phyloP scores from a whole-genome alignment of 2,329 filamentous ascomycete species.

The Diaporthe sp. region DNA sequence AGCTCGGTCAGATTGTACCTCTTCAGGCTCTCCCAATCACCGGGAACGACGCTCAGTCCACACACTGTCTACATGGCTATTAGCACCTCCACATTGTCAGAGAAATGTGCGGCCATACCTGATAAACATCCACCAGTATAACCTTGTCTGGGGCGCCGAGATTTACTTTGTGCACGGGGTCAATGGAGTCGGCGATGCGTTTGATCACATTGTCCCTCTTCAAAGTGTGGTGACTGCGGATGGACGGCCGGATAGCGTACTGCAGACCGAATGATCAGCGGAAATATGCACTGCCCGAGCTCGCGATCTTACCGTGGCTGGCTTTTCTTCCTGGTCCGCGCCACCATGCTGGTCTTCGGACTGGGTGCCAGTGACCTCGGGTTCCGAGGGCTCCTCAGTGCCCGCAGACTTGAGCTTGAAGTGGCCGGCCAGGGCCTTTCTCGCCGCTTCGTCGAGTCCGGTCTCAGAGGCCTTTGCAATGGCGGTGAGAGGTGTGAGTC shows the following conservation, averaged over 20 bases:
- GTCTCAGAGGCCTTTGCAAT: conserved; percentile 76
- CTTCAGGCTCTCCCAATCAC: conserved; percentile 80
- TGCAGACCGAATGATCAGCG: conserved; percentile 49
- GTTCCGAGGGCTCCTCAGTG: conserved; percentile 48
- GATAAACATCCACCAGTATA: conserved; percentile 83
- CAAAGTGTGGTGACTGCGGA: conserved; percentile 79
- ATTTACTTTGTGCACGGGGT: conserved; percentile 79
- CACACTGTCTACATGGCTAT: conserved; percentile 70
- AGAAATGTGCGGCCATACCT: conserved; percentile 62
- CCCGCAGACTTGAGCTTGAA: conserved; percentile 68
- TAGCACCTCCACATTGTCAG: neutral
- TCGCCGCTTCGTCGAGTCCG: conserved; percentile 75
- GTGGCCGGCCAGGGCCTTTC: conserved; percentile 70
- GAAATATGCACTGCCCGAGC: neutral
- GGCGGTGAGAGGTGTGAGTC: conserved; percentile 64
- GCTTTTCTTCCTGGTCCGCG: conserved; percentile 32
- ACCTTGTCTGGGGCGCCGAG: conserved; percentile 83
- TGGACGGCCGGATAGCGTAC: conserved; percentile 88
- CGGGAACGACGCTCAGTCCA: conserved; percentile 83
- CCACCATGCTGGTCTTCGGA: conserved; percentile 36
- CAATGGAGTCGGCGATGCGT: conserved; percentile 75
- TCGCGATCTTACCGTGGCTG: conserved; percentile 16
- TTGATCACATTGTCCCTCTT: conserved; percentile 79
- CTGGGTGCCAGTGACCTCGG: conserved; percentile 37
- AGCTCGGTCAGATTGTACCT: conserved; percentile 84